Base-by-base conservation (phyloP, 2,329 filamentous ascomycete species). In the Claviceps monticola region DNA sequence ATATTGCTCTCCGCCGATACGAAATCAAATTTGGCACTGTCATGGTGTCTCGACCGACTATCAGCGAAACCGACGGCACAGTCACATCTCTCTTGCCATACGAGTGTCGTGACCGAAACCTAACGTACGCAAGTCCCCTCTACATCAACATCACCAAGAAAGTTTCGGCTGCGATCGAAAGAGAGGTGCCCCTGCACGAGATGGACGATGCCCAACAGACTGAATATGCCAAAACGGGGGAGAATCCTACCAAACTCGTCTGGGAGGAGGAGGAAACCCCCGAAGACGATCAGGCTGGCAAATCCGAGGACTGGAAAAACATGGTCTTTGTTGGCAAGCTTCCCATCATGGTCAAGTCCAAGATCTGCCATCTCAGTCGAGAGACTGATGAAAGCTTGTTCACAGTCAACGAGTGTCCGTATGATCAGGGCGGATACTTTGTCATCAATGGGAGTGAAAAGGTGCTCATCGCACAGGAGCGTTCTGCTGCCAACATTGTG, bases 371-470 rank as follows among this genome's bases (percentile, higher is more conserved):
- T 58, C 71, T 98, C 59, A 86, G 86, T 59, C 83, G 85, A 58
- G 80, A 94, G 64, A 80, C 81, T 48, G 91, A 97, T 57, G 84
- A 93, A 50, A 84, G 87, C 48, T 76, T 98, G 1, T 97, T 95
- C 66, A 77, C 86, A 46, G 83, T 94, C 68, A 95, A 95, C 64
- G 93, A 98, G 70, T 98, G 93, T 59, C 93, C 93, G 0, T 98
- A 96, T 67, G 93, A 98, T 63, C 93, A 96, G 64, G 93, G 93
- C 59, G 93, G 93, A 58, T 98, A 98, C 70, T 98, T 98, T 64
- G 88, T 98, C 61, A 98, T 98, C 76, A 98, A 98, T 71, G 93
- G 93, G 44, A 95, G 88, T 68, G 93, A 98, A 66, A 98, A 98
- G 75, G 93, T 98, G 21, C 73, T 98, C 59, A 98, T 98, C 61